Evolutionary conservation across 192 early-diverging fungal species (phyloP).

Genomic region (Coemansia sp.): DNA sequence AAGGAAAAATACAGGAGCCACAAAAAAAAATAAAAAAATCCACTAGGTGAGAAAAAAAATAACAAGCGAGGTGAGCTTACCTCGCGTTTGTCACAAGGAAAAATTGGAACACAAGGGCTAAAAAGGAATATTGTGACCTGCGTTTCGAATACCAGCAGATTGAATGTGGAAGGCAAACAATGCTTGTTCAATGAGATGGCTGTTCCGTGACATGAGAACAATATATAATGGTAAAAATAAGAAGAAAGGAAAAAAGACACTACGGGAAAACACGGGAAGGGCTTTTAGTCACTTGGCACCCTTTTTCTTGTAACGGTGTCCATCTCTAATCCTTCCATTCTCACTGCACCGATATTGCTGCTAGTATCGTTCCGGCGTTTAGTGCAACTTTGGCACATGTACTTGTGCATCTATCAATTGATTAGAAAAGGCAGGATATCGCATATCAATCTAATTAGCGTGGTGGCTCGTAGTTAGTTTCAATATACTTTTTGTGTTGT

Average conservation of each 20-base stretch:
- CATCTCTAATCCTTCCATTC: neutral
- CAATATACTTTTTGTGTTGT: too few relatives aligned
- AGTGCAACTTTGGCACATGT: neutral
- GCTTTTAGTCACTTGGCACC: neutral
- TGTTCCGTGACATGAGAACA: conserved; percentile 3
- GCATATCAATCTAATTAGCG: too few relatives aligned
- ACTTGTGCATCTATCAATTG: too few relatives aligned
- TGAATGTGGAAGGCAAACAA: neutral
- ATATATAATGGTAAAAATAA: neutral
- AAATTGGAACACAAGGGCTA: neutral
- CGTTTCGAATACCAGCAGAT: neutral
- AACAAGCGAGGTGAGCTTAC: neutral
- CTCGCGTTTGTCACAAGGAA: conserved; percentile 1
- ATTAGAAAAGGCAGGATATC: too few relatives aligned
- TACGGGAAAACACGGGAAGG: conserved; percentile 6
- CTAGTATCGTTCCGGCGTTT: neutral
- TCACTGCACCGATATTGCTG: neutral
- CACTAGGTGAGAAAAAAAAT: neutral
- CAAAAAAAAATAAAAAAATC: neutral
- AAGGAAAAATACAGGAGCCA: neutral
- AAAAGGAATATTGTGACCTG: neutral
- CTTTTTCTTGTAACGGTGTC: neutral
- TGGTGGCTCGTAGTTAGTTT: too few relatives aligned
- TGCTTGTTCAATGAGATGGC: neutral
- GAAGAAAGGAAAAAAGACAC: neutral